phyloP scores from a whole-genome alignment of 2,329 filamentous ascomycete genomes.

The Diaporthe velutina region DNA sequence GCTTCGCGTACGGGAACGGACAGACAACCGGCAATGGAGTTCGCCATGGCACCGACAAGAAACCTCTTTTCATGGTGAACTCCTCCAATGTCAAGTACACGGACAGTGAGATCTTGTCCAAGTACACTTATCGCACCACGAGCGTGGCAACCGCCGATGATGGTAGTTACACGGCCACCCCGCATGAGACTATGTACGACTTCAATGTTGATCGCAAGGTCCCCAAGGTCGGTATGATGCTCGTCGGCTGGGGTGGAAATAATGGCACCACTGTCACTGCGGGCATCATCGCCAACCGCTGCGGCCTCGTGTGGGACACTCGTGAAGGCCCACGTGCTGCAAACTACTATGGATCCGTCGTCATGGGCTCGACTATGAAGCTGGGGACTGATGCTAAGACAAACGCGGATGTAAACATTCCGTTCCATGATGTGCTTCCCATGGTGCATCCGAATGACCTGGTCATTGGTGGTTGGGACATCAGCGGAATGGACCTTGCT shows the following conservation, averaged over 20 bases:
- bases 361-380: slow-evolving; percentile 98
- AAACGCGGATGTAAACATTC: slow-evolving; percentile 92
- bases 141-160: slow-evolving; percentile 76
- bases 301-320: slow-evolving; percentile 89
- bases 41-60: slow-evolving; percentile 59
- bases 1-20: slow-evolving; percentile 73
- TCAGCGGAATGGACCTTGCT: slow-evolving; percentile 89
- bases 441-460: slow-evolving; percentile 99
- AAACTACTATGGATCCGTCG: slow-evolving; percentile 98
- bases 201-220: slow-evolving; percentile 97
- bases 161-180: slow-evolving; percentile 85
- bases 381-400: slow-evolving; percentile 89
- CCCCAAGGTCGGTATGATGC: slow-evolving; percentile 95
- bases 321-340: slow-evolving; percentile 86
- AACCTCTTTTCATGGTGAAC: slow-evolving; percentile 82
- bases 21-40: slow-evolving; percentile 49
- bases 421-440: slow-evolving; percentile 92
- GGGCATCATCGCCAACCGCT: slow-evolving; percentile 95
- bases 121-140: slow-evolving; percentile 97
- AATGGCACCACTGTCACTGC: slow-evolving; percentile 98
- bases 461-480: slow-evolving; percentile 96
- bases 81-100: slow-evolving; percentile 95
- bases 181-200: slow-evolving; percentile 91
- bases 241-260: slow-evolving; percentile 98
- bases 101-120: slow-evolving; percentile 87